phyloP scores from a whole-genome alignment of 371 early-diverging fungal species.

The Funneliformis caledonium region DNA sequence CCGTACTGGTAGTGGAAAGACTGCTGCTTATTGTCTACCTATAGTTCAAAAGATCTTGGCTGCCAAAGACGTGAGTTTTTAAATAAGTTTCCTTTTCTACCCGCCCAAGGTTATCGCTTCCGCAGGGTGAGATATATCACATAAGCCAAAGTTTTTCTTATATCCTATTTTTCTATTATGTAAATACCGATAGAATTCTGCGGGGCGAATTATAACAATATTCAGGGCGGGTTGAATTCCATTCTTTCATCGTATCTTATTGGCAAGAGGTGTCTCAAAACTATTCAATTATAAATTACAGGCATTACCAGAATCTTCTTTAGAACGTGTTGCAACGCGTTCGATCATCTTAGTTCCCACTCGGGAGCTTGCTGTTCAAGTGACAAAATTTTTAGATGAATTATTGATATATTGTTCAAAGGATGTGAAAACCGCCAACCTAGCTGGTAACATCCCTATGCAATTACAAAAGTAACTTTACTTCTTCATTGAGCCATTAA shows the following conservation, averaged over 20 bases:
- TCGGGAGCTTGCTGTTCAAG: conserved; percentile 95
- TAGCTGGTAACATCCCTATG: conserved; percentile 69
- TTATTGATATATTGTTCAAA: conserved; percentile 75
- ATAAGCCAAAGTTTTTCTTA: background rate
- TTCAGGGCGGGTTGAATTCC: background rate
- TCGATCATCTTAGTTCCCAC: conserved; percentile 93
- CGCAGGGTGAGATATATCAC: background rate
- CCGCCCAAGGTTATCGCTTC: background rate
- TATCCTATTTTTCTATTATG: background rate
- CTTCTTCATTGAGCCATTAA: background rate
- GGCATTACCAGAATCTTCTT: conserved; percentile 10
- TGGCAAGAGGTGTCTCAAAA: conserved; percentile 20
- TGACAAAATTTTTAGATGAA: conserved; percentile 73
- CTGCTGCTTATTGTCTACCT: conserved; percentile 96
- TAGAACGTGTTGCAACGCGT: conserved; percentile 44
- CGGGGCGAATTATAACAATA: background rate
- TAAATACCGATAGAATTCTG: background rate
- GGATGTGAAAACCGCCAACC: conserved; percentile 68
- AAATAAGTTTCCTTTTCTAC: background rate
- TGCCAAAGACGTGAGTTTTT: conserved; percentile 61
- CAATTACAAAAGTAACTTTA: conserved; percentile 65
- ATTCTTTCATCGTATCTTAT: background rate
- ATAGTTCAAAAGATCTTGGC: conserved; percentile 88
- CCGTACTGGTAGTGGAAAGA: conserved; percentile 99
- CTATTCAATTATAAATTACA: conserved; percentile 45